A percentile compares a stretch with the other conserved stretches of the same genome.
Conservation (phyloP, 257 asterid species). For the Solanum rostratum region DNA sequence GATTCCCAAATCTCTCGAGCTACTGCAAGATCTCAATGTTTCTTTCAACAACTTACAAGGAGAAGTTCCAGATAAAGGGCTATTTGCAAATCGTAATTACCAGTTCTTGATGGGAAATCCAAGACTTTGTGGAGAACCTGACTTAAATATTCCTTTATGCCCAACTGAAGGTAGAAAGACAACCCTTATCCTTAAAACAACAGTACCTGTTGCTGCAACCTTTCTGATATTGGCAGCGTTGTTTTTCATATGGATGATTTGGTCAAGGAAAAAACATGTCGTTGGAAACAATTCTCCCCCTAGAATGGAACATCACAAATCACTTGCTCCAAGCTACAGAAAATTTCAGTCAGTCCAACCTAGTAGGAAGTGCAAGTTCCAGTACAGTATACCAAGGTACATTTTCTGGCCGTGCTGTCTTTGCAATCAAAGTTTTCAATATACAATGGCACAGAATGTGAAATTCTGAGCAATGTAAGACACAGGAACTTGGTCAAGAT, state of each 20-base stretch:
- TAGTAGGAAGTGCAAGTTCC: slow-evolving; percentile 25
- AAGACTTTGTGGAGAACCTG: slow-evolving; percentile 17
- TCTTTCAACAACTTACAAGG: slow-evolving; percentile 30
- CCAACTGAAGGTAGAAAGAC: neutral
- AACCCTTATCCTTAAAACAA: slow-evolving; percentile 10
- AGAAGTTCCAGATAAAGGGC: slow-evolving; percentile 20
- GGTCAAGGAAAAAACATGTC: neutral
- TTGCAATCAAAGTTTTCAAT: slow-evolving; percentile 28
- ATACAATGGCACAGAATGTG: slow-evolving; percentile 22
- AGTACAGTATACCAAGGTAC: slow-evolving; percentile 17
- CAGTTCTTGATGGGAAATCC: slow-evolving; percentile 22
- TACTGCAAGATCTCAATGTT: slow-evolving; percentile 23
- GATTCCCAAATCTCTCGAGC: slow-evolving; percentile 24
- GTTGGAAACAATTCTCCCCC: neutral
- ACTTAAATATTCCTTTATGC: slow-evolving; percentile 8
- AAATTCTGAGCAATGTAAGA: slow-evolving; percentile 22
- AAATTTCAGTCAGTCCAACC: slow-evolving; percentile 6
- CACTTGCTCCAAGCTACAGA: slow-evolving; percentile 18
- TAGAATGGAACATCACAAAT: slow-evolving; percentile 1
- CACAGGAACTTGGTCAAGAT: slow-evolving; percentile 32
- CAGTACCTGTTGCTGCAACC: slow-evolving; percentile 9
- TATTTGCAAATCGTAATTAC: slow-evolving; percentile 10
- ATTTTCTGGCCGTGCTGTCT: neutral
- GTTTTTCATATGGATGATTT: slow-evolving; percentile 8
- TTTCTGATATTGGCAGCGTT: neutral